Conservation (phyloP, 495 filamentous ascomycete genomes). For the Staphylotrichum longicolle region DNA sequence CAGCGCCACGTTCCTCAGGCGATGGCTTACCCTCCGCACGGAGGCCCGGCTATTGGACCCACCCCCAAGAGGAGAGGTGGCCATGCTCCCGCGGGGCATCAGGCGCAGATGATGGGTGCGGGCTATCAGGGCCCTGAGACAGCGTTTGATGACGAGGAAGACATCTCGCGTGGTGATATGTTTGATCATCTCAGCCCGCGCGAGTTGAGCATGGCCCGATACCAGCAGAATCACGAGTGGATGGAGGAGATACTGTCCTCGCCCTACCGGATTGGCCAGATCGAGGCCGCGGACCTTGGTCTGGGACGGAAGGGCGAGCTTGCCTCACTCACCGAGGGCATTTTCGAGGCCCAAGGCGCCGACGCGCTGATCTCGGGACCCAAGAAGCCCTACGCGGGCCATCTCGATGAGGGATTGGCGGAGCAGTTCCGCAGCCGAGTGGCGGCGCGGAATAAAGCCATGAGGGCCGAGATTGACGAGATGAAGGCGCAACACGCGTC, state of each 20-base stretch:
- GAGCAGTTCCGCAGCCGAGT: conserved; percentile 77
- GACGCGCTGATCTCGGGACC: conserved; percentile 54
- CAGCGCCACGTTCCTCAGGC: conserved; percentile 45
- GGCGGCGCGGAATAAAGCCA: conserved; percentile 59
- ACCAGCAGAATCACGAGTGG: conserved; percentile 96
- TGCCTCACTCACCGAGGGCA: conserved; percentile 72
- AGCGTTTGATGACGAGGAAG: conserved; percentile 81
- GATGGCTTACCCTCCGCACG: conserved; percentile 54
- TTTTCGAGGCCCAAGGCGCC: conserved; percentile 58
- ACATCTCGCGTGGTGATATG: conserved; percentile 76
- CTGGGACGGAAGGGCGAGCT: conserved; percentile 85
- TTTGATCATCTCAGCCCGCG: conserved; percentile 85
- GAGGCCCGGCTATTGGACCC: conserved; percentile 38
- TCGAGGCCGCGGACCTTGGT: conserved; percentile 83
- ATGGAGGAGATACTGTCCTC: conserved; percentile 97
- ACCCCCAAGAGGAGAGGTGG: conserved; percentile 45
- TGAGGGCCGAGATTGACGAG: conserved; percentile 74
- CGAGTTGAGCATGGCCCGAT: conserved; percentile 79
- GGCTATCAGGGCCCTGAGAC: conserved; percentile 44
- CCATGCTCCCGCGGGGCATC: conserved; percentile 31
- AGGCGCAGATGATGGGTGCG: conserved; percentile 30
- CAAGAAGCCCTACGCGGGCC: conserved; percentile 55
- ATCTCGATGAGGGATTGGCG: conserved; percentile 63
- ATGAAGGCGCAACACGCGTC: conserved; percentile 76
- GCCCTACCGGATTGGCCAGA: conserved; percentile 75